Evolutionary conservation across 129 eudicot genomes (phyloP).

Genomic region (Flaveria bidentis): DNA sequence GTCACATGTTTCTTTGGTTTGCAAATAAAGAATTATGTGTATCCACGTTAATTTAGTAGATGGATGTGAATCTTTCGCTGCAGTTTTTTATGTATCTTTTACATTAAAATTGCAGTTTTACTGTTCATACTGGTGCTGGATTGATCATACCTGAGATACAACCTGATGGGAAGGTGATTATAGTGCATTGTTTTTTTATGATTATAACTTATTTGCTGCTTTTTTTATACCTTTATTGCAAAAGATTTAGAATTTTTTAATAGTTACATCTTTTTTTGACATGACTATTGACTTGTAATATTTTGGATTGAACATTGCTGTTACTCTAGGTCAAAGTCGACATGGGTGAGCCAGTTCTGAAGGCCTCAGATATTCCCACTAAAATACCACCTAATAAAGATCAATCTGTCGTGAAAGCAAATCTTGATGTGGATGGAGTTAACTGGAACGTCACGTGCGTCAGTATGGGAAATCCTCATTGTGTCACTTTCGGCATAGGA

Average conservation of each 20-base stretch:
- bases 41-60: too few species aligned
- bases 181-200: not conserved
- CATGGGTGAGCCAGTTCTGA: constrained; percentile 94
- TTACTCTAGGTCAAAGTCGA: constrained; percentile 85
- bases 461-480: constrained; percentile 99
- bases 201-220: not conserved
- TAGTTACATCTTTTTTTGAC: not conserved
- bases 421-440: constrained; percentile 67
- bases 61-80: not conserved
- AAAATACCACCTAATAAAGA: constrained; percentile 62
- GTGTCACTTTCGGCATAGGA: constrained; percentile 72
- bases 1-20: not conserved
- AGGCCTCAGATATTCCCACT: constrained; percentile 88
- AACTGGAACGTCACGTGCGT: constrained; percentile 93
- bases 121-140: constrained; percentile 96
- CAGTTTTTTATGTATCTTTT: constrained; percentile 7
- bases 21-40: not conserved
- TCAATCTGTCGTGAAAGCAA: constrained; percentile 74
- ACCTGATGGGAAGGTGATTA: constrained; percentile 79
- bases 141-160: constrained; percentile 93
- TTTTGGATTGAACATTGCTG: constrained; percentile 25
- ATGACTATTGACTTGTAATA: not conserved
- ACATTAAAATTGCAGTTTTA: constrained; percentile 56
- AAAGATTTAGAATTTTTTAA: not conserved
- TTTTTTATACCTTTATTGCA: not conserved